Percentiles rank a stretch among this genome's conserved stretches.
Evolutionary conservation across 352 stramenopile species (phyloP).

Genomic region (Globisporangium solare): DNA sequence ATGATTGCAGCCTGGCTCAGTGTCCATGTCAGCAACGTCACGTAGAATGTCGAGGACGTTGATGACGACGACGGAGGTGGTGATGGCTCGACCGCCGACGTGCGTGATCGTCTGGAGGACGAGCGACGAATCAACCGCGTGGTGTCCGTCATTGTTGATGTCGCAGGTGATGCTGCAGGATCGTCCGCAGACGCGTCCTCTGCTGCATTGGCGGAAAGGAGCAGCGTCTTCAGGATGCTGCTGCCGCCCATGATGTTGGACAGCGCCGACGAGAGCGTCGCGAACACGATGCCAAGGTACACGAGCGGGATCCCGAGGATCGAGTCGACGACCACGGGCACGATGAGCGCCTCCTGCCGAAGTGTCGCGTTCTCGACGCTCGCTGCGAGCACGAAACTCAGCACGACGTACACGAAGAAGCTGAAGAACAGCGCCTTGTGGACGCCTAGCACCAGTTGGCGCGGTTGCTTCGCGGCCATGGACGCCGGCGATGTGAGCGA

Average conservation of each 20-base stretch:
- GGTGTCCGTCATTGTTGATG: too few species aligned
- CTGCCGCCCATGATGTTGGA: conserved; percentile 38
- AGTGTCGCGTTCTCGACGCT: conserved; percentile 28
- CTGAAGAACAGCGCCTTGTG: conserved; percentile 39
- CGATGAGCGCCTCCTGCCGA: conserved; percentile 27
- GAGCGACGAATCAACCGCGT: too few species aligned
- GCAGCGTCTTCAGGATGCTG: conserved; percentile 11
- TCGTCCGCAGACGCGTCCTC: too few species aligned
- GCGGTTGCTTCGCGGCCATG: conserved; percentile 14
- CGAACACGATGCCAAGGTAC: conserved; percentile 34
- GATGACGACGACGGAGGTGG: neutral
- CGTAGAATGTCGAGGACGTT: neutral
- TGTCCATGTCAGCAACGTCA: conserved; percentile 20
- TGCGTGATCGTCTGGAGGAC: neutral
- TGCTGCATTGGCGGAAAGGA: neutral
- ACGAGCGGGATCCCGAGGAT: conserved; percentile 38
- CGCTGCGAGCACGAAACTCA: conserved; percentile 27
- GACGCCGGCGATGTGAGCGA: conserved; percentile 4
- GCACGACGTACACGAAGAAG: conserved; percentile 24
- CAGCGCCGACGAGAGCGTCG: conserved; percentile 41
- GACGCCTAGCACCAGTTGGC: conserved; percentile 35
- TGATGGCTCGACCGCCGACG: neutral
- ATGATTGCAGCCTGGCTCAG: conserved; percentile 27
- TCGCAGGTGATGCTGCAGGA: neutral
- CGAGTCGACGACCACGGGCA: conserved; percentile 40